Percentiles rank a stretch among this genome's conserved stretches.
Evolutionary conservation across 306 rosid species (phyloP).

Genomic region (Mimosa bimucronata): DNA sequence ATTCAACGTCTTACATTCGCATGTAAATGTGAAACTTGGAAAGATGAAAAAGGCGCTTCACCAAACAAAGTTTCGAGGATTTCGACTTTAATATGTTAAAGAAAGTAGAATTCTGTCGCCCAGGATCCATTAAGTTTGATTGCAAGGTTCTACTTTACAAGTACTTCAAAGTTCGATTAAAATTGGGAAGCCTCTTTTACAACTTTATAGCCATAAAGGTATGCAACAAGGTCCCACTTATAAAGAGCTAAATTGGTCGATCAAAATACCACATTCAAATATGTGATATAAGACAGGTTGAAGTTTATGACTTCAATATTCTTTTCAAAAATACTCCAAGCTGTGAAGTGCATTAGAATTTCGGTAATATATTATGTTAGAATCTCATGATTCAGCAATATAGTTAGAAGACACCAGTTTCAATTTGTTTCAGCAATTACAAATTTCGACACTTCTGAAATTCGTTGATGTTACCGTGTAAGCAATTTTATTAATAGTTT

Average conservation of each 20-base stretch:
- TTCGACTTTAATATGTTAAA: background rate
- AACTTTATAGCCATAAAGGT: background rate
- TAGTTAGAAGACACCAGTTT: no score
- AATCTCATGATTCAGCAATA: background rate
- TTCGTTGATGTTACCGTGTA: background rate
- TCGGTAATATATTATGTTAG: background rate
- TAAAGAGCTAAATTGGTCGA: background rate
- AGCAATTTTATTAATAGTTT: background rate
- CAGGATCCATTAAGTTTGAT: background rate
- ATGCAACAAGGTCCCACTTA: background rate
- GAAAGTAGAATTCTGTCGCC: background rate
- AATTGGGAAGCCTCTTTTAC: background rate
- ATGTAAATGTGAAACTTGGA: constrained; percentile 3
- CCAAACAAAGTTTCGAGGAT: background rate
- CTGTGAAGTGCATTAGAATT: background rate
- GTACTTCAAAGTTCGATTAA: background rate
- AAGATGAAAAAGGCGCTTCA: background rate
- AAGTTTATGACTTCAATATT: background rate
- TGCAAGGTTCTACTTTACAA: background rate
- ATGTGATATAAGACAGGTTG: background rate
- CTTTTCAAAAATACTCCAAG: background rate
- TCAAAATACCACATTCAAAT: background rate
- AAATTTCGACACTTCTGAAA: background rate
- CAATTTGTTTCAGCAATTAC: background rate
- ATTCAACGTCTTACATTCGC: background rate